phyloP scores from a whole-genome alignment of 257 asterid species.

The Solanum dulcamara region DNA sequence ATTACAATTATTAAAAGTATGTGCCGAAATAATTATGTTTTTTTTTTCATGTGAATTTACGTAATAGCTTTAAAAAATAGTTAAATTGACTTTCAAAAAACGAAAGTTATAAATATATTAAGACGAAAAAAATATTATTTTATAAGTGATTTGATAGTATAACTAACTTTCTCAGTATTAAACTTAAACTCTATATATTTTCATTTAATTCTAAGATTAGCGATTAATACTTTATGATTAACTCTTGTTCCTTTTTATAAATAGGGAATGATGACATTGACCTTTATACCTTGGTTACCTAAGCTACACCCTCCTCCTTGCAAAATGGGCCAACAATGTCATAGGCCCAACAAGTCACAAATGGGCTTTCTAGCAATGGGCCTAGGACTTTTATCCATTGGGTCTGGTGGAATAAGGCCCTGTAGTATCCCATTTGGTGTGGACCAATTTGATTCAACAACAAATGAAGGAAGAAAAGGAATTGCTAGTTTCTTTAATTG shows the following conservation, averaged over 20 bases:
- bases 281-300: slow-evolving; percentile 56
- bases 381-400: slow-evolving; percentile 42
- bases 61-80: too few relatives aligned
- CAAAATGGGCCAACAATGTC: slow-evolving; percentile 25
- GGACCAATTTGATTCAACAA: slow-evolving; percentile 64
- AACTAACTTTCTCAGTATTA: too few relatives aligned
- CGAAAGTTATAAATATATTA: too few relatives aligned
- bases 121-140: too few relatives aligned
- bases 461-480: slow-evolving; percentile 58
- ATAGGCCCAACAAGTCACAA: slow-evolving; percentile 42
- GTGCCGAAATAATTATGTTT: too few relatives aligned
- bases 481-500: slow-evolving; percentile 82
- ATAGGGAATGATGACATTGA: slow-evolving; percentile 86
- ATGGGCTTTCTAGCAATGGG: slow-evolving; percentile 34
- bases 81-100: too few relatives aligned
- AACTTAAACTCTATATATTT: too few relatives aligned
- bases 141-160: too few relatives aligned
- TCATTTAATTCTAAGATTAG: too few relatives aligned
- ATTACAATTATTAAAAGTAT: not conserved
- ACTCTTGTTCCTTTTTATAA: too few relatives aligned
- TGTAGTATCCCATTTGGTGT: slow-evolving; percentile 93
- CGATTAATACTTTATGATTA: too few relatives aligned
- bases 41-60: too few relatives aligned
- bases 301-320: slow-evolving; percentile 65
- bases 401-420: slow-evolving; percentile 80